Evolutionary conservation across 441 rosid species (phyloP).

Genomic region (Populus hybrid): DNA sequence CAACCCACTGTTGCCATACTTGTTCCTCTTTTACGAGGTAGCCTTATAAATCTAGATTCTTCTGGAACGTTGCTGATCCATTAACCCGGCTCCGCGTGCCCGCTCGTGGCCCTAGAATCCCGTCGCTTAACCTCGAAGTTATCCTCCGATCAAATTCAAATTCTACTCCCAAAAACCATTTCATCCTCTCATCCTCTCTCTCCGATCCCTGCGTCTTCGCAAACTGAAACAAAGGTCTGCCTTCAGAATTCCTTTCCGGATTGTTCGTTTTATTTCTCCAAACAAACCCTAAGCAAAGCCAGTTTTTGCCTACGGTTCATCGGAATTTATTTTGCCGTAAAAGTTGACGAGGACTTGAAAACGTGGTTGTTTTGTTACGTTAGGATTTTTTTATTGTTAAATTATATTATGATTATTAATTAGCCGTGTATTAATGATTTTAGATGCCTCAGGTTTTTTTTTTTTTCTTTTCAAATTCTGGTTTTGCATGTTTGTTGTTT

Average conservation of each 20-base stretch:
- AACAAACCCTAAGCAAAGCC: neutral
- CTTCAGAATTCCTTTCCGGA: neutral
- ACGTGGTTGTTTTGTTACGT: neutral
- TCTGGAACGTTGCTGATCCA: conserved; percentile 12
- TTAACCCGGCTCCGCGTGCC: neutral
- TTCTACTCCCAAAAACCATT: neutral
- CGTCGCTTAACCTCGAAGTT: neutral
- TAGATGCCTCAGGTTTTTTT: no score
- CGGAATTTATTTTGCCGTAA: neutral
- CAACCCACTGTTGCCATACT: conserved; percentile 1
- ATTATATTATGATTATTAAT: neutral
- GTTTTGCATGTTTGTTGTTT: neutral
- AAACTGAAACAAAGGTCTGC: neutral
- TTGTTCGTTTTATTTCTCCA: neutral
- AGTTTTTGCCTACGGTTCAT: neutral
- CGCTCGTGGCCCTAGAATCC: neutral
- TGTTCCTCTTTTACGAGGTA: neutral
- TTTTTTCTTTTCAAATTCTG: neutral
- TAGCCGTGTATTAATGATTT: neutral
- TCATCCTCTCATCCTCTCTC: neutral
- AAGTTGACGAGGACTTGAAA: neutral
- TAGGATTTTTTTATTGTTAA: neutral
- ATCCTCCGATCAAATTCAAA: neutral
- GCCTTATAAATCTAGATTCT: conserved; percentile 3
- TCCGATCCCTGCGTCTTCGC: neutral